Percentiles rank a stretch among this genome's conserved stretches.
phyloP scores from a whole-genome alignment of 2,329 filamentous ascomycete genomes.

The Cladosporium austrohemisphaericum region DNA sequence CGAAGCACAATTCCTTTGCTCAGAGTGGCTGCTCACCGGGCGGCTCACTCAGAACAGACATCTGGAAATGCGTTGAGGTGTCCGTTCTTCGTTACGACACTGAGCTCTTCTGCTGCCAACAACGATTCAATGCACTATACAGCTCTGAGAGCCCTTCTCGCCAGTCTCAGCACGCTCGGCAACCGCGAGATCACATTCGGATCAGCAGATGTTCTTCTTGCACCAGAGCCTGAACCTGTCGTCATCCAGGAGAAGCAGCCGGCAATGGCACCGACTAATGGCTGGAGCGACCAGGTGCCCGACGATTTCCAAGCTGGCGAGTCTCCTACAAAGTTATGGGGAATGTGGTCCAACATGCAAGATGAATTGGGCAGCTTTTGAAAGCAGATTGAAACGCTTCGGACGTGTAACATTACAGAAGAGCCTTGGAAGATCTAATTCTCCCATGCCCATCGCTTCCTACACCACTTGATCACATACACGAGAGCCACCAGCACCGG shows the following conservation, averaged over 20 bases:
- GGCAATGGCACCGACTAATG: conserved; percentile 9
- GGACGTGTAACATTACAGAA: too few species aligned
- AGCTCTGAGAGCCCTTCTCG: conserved; percentile 17
- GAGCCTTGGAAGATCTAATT: background rate
- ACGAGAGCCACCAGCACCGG: conserved; percentile 75
- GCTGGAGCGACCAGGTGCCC: conserved; percentile 13
- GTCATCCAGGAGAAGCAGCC: conserved; percentile 2
- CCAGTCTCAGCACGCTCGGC: conserved; percentile 12
- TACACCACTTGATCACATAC: conserved; percentile 64
- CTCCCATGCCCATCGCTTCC: conserved; percentile 54
- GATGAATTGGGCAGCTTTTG: conserved; percentile 22
- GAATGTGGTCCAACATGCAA: conserved; percentile 30
- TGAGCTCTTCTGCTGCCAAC: background rate
- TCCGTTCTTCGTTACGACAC: conserved; percentile 14
- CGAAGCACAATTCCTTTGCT: conserved; percentile 1
- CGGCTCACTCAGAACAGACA: background rate
- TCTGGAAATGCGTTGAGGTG: background rate
- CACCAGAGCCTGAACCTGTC: conserved; percentile 21
- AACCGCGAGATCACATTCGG: conserved; percentile 20
- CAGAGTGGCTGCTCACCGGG: conserved; percentile 2
- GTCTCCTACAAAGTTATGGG: conserved; percentile 35
- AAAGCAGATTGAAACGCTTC: background rate
- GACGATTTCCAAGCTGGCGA: conserved; percentile 24
- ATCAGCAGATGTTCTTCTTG: conserved; percentile 20
- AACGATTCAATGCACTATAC: conserved; percentile 5